These are phyloP conservation scores for Huntiella abstrusa DNA, from an alignment of 2,329 filamentous ascomycete species.

Conservation along the genomic window DNA sequence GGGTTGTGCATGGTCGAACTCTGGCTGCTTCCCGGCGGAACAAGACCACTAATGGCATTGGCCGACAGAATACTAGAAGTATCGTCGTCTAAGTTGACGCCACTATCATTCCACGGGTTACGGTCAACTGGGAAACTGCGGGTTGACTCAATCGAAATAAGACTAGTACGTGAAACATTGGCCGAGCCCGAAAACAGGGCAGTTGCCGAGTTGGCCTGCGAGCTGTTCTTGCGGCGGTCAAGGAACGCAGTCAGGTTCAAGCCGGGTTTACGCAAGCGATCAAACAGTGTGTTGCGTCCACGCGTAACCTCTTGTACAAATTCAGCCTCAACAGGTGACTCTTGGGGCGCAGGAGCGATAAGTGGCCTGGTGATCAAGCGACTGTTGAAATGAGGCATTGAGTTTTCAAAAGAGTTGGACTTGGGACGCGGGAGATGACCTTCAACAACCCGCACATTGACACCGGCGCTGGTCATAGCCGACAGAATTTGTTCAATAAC, in stretches of 20 bases:
- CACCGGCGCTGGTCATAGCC: conserved; percentile 67
- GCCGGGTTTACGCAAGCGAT: conserved; percentile 82
- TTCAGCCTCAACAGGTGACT: conserved; percentile 71
- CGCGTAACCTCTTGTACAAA: conserved; percentile 67
- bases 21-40: conserved; percentile 9
- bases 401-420: conserved; percentile 96
- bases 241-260: conserved; percentile 96
- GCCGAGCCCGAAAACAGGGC: conserved; percentile 85
- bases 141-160: conserved; percentile 89
- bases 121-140: conserved; percentile 79
- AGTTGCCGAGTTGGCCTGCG: conserved; percentile 51
- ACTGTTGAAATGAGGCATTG: conserved; percentile 88
- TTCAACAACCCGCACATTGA: conserved; percentile 75
- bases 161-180: conserved; percentile 83
- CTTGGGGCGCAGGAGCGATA: conserved; percentile 54
- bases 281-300: conserved; percentile 70
- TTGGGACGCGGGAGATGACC: conserved; percentile 95
- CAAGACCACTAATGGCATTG: conserved; percentile 5
- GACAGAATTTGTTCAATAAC: conserved; percentile 87
- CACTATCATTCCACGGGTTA: conserved; percentile 96
- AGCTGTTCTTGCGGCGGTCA: conserved; percentile 85
- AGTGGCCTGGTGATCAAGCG: conserved; percentile 67
- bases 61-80: conserved; percentile 9
- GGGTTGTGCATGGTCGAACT: conserved; percentile 35
- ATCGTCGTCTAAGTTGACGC: conserved; percentile 82